A percentile compares a stretch with the other conserved stretches of the same genome.
Conservation (phyloP, 2,329 filamentous ascomycete species). For the Gaeumannomyces tritici region DNA sequence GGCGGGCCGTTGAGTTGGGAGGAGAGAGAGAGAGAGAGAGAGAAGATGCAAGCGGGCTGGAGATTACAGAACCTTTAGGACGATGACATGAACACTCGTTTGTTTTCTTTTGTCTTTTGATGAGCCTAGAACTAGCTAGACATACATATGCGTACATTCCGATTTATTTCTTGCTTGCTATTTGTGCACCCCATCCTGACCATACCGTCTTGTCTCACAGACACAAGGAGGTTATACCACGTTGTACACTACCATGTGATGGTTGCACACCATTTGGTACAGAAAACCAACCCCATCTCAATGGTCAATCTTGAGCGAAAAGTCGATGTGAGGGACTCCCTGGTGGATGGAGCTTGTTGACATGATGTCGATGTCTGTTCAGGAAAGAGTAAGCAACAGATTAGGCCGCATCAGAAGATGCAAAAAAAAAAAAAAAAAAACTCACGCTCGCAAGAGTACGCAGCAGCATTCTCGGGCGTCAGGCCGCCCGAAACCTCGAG, state of each 20-base stretch:
- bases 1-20: slow-evolving; percentile 11
- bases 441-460: slow-evolving; percentile 67
- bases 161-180: too few species aligned
- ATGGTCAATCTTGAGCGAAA: slow-evolving; percentile 76
- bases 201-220: background rate
- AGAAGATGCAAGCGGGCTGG: too few species aligned
- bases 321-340: slow-evolving; percentile 87
- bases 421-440: slow-evolving; percentile 7
- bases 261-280: background rate
- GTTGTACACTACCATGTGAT: background rate
- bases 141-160: background rate
- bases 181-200: too few species aligned
- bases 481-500: slow-evolving; percentile 90
- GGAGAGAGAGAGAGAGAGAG: background rate
- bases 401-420: slow-evolving; percentile 8
- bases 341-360: slow-evolving; percentile 97
- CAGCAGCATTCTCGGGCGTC: slow-evolving; percentile 71
- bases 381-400: background rate
- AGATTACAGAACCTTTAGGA: too few species aligned
- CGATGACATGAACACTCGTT: too few species aligned
- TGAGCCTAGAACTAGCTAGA: background rate
- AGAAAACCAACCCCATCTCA: background rate
- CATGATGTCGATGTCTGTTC: slow-evolving; percentile 78
- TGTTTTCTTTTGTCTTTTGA: too few species aligned
- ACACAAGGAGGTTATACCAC: background rate